Conservation (phyloP, 805 yeast genomes). For the Candida anglica region DNA sequence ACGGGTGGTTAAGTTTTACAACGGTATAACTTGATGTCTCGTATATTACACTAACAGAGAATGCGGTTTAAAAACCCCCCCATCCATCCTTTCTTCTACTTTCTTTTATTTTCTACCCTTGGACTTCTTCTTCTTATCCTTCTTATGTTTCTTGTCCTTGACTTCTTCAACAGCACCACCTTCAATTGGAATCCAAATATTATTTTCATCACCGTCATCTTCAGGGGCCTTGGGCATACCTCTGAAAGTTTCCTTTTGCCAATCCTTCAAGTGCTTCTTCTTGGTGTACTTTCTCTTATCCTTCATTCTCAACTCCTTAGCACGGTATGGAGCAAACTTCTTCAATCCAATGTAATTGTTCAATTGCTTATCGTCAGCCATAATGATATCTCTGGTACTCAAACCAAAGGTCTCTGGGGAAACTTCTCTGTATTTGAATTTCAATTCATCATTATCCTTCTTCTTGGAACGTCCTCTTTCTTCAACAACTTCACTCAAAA, state of each 20-base stretch:
- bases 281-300: slow-evolving; percentile 85
- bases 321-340: slow-evolving; percentile 90
- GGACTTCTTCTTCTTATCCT: slow-evolving; percentile 8
- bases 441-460: slow-evolving; percentile 32
- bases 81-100: no score
- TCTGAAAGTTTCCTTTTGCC: slow-evolving; percentile 84
- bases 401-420: slow-evolving; percentile 93
- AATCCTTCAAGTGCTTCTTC: slow-evolving; percentile 75
- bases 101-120: slow-evolving; percentile 1
- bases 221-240: slow-evolving; percentile 40
- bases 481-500: slow-evolving; percentile 66
- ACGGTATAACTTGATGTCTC: no score
- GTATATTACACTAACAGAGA: no score
- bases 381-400: slow-evolving; percentile 76
- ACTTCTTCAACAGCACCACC: slow-evolving; percentile 8
- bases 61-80: no score
- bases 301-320: slow-evolving; percentile 62
- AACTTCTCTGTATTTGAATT: slow-evolving; percentile 86
- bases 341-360: slow-evolving; percentile 85
- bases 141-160: slow-evolving; percentile 4
- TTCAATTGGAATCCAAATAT: slow-evolving; percentile 35
- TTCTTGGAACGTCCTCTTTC: slow-evolving; percentile 55
- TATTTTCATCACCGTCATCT: slow-evolving; percentile 32
- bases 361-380: slow-evolving; percentile 84
- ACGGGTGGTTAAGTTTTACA: no score